Percentiles rank a stretch among this genome's conserved stretches.
phyloP scores from a whole-genome alignment of 495 filamentous ascomycete genomes.

The Annulohypoxylon moriforme region DNA sequence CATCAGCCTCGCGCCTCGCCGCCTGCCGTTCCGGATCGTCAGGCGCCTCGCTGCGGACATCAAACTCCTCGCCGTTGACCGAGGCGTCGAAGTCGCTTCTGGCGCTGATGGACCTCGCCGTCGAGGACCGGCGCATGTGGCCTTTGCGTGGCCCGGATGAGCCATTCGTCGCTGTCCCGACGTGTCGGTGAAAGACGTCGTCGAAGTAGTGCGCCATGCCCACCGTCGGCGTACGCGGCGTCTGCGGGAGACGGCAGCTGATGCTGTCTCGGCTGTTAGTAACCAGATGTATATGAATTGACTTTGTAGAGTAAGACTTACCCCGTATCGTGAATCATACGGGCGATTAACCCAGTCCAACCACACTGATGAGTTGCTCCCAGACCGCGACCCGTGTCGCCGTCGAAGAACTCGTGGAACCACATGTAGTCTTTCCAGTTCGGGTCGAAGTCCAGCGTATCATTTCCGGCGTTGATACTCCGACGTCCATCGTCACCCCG shows the following conservation, averaged over 20 bases:
- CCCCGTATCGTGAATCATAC: conserved; percentile 97
- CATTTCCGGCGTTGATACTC: conserved; percentile 83
- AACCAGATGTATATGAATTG: conserved; percentile 4
- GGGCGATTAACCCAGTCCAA: conserved; percentile 96
- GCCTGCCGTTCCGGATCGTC: conserved; percentile 53
- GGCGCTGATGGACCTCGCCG: conserved; percentile 83
- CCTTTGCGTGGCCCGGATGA: conserved; percentile 55
- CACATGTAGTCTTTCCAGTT: conserved; percentile 94
- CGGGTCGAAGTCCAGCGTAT: conserved; percentile 87
- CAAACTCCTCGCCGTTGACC: conserved; percentile 52
- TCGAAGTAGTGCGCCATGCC: conserved; percentile 95
- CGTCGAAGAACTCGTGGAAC: conserved; percentile 98
- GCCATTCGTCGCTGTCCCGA: conserved; percentile 38
- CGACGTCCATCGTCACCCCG: conserved; percentile 84
- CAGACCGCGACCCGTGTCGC: conserved; percentile 86
- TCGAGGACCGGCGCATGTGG: conserved; percentile 81
- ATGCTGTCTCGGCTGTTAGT: conserved; percentile 64
- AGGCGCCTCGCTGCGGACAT: conserved; percentile 46
- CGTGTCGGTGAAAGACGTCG: conserved; percentile 77
- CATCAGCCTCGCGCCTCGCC: conserved; percentile 66
- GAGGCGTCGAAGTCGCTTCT: conserved; percentile 80
- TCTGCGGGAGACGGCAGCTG: conserved; percentile 92
- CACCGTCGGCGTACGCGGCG: conserved; percentile 83
- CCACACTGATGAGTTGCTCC: conserved; percentile 96
- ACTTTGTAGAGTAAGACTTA: conserved; percentile 54